phyloP scores from a whole-genome alignment of 2,329 filamentous ascomycete species.

The Aspergillus flavus region DNA sequence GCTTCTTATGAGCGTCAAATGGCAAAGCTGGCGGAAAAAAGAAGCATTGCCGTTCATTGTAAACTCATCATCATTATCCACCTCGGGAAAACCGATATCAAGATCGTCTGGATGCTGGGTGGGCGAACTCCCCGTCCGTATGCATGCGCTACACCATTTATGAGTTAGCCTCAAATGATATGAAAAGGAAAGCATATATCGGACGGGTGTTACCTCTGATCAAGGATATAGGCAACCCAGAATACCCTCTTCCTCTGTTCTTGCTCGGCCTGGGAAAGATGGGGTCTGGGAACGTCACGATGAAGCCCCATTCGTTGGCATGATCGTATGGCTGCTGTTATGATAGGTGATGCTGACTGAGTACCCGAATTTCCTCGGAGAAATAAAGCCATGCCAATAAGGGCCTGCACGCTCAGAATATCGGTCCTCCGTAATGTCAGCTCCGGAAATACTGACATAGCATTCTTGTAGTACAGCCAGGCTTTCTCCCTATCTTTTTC shows the following conservation, averaged over 20 bases:
- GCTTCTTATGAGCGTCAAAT: slow-evolving; percentile 84
- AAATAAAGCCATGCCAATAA: slow-evolving; percentile 90
- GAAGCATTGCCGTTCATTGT: slow-evolving; percentile 84
- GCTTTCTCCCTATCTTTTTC: slow-evolving; percentile 88
- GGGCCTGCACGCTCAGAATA: slow-evolving; percentile 85
- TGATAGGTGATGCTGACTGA: slow-evolving; percentile 83
- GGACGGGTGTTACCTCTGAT: slow-evolving; percentile 60
- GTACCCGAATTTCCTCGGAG: slow-evolving; percentile 93
- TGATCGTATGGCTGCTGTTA: slow-evolving; percentile 83
- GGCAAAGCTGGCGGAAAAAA: slow-evolving; percentile 88
- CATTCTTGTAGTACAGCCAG: slow-evolving; percentile 93
- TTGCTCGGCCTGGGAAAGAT: slow-evolving; percentile 83
- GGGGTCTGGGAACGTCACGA: slow-evolving; percentile 84
- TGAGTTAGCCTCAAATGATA: neutral
- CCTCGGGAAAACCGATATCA: slow-evolving; percentile 88
- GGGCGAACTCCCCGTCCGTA: slow-evolving; percentile 67
- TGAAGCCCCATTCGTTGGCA: slow-evolving; percentile 92
- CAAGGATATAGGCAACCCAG: slow-evolving; percentile 72
- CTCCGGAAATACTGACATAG: slow-evolving; percentile 86
- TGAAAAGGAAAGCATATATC: neutral
- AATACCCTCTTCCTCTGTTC: slow-evolving; percentile 80
- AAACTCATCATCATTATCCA: slow-evolving; percentile 85
- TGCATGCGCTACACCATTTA: slow-evolving; percentile 56
- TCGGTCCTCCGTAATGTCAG: slow-evolving; percentile 92
- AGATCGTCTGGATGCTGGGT: slow-evolving; percentile 76